phyloP scores from a whole-genome alignment of 768 basidiomycete species.

The Termitomyces sp. region DNA sequence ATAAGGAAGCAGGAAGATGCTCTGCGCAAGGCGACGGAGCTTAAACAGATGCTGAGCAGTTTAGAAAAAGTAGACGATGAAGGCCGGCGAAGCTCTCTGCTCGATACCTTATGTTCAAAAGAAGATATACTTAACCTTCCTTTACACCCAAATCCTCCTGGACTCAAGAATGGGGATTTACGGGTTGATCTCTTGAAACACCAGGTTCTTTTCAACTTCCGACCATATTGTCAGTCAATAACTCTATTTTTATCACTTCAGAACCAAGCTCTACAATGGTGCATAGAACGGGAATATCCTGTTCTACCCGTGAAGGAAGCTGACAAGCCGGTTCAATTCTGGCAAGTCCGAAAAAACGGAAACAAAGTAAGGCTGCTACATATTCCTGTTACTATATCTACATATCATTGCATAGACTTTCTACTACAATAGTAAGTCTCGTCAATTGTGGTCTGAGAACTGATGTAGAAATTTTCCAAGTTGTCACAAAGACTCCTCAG shows the following conservation, averaged over 20 bases:
- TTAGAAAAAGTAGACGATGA: slow-evolving; percentile 80
- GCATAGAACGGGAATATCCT: slow-evolving; percentile 76
- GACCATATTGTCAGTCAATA: neutral
- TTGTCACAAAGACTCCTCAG: slow-evolving; percentile 81
- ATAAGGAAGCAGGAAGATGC: slow-evolving; percentile 44
- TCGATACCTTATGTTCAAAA: slow-evolving; percentile 61
- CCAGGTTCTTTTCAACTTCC: slow-evolving; percentile 42
- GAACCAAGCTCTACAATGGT: slow-evolving; percentile 87
- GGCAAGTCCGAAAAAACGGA: slow-evolving; percentile 61
- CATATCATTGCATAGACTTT: slow-evolving; percentile 34
- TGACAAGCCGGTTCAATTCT: slow-evolving; percentile 84
- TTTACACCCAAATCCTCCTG: slow-evolving; percentile 64
- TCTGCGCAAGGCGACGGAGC: slow-evolving; percentile 56
- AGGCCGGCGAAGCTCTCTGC: slow-evolving; percentile 58
- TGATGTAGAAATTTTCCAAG: slow-evolving; percentile 22
- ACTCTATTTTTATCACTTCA: slow-evolving; percentile 19
- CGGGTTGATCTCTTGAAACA: slow-evolving; percentile 74
- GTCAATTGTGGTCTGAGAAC: neutral
- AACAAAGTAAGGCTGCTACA: slow-evolving; percentile 37
- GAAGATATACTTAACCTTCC: slow-evolving; percentile 74
- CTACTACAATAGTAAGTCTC: slow-evolving; percentile 61
- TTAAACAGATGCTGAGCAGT: slow-evolving; percentile 54
- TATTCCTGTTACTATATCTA: neutral
- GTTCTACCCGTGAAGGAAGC: slow-evolving; percentile 55
- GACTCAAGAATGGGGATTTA: slow-evolving; percentile 58